phyloP scores from a whole-genome alignment of 2,329 filamentous ascomycete species.

The Bipolaris zeicola region DNA sequence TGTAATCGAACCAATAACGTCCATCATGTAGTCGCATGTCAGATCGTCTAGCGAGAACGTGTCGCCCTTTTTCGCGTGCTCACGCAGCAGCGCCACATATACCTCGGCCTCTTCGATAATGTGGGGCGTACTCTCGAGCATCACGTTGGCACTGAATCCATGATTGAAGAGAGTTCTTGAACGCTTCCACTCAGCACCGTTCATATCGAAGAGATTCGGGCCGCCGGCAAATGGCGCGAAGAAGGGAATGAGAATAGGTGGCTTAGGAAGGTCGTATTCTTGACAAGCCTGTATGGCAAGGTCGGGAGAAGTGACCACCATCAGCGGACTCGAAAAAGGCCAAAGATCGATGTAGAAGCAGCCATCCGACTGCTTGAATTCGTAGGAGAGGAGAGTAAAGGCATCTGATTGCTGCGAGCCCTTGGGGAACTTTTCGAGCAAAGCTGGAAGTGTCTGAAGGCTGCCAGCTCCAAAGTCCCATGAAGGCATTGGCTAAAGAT shows the following conservation, averaged over 20 bases:
- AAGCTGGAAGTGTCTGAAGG: conserved; percentile 2
- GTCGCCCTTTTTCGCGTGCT: conserved; percentile 4
- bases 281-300: conserved; percentile 8
- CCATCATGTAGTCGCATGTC: conserved; percentile 13
- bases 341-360: conserved; percentile 24
- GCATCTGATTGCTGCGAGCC: conserved; percentile 13
- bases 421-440: conserved; percentile 15
- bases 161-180: conserved; percentile 27
- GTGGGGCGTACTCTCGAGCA: conserved; percentile 34
- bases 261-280: conserved; percentile 16
- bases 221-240: conserved; percentile 24
- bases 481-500: conserved; percentile 16
- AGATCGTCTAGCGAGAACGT: conserved; percentile 7
- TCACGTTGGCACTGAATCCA: conserved; percentile 51
- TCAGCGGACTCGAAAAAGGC: conserved; percentile 21
- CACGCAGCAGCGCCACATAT: conserved; percentile 3
- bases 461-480: conserved; percentile 21
- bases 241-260: conserved; percentile 4
- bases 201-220: conserved; percentile 20
- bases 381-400: conserved; percentile 9
- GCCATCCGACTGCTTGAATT: conserved; percentile 8
- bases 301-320: conserved; percentile 19
- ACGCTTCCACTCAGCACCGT: conserved; percentile 35
- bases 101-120: conserved; percentile 9
- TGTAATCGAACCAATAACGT: conserved; percentile 6